Conservation (phyloP, 345 rosid genomes). For the Punica granatum region DNA sequence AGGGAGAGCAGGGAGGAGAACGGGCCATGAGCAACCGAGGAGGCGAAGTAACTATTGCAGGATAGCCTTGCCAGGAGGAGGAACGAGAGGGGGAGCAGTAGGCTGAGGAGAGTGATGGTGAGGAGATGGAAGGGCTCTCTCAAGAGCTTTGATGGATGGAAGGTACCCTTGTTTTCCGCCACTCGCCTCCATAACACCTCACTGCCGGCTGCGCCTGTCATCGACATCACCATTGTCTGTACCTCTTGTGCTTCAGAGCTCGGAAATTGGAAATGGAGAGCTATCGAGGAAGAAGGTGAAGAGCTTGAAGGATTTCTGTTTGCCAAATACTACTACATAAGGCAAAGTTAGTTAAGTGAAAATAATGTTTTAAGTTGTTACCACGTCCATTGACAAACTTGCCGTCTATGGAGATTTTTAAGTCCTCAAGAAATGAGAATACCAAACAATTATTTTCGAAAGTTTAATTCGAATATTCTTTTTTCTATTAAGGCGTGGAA, state of each 20-base stretch:
- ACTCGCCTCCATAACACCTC: not conserved
- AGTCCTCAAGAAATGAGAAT: not conserved
- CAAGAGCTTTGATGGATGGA: not conserved
- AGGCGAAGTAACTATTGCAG: conserved; percentile 11
- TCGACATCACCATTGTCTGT: not conserved
- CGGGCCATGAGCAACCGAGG: not conserved
- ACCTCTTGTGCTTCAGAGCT: not conserved
- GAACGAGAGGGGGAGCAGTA: conserved; percentile 24
- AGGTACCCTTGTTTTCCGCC: not conserved
- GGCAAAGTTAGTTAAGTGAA: not conserved
- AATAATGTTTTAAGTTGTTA: conserved; percentile 6
- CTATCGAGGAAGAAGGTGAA: not conserved
- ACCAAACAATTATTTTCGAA: not conserved
- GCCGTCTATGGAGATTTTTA: not conserved
- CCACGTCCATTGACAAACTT: conserved; percentile 7
- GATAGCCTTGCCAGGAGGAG: conserved; percentile 20
- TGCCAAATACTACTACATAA: not conserved
- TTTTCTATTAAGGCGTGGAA: not conserved
- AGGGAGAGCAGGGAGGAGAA: conserved; percentile 6
- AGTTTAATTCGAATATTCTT: not conserved
- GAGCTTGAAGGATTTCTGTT: not conserved
- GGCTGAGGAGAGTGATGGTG: conserved; percentile 18
- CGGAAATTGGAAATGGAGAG: not conserved
- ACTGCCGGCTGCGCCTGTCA: not conserved
- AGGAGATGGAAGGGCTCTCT: conserved; percentile 18